Conservation (phyloP, 179 eudicot species). For the Actinidia polygama region DNA sequence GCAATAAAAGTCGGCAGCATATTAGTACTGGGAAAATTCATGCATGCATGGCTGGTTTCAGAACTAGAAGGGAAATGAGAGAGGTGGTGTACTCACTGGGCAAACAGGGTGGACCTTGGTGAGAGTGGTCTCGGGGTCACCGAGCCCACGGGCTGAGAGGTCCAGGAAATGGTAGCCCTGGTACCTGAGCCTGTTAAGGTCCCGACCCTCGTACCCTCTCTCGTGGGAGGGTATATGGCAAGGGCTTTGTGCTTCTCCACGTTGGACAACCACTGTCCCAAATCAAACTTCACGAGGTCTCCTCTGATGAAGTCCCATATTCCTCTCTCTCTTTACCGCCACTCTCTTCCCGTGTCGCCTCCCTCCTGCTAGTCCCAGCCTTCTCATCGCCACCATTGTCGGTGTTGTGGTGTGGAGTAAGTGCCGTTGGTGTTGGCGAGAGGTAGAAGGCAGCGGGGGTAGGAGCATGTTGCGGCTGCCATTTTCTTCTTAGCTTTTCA, state of each 20-base stretch:
- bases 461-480: slow-evolving; percentile 5
- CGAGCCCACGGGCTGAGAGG: slow-evolving; percentile 73
- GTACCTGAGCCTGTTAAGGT: slow-evolving; percentile 60
- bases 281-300: slow-evolving; percentile 71
- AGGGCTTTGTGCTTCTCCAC: slow-evolving; percentile 87
- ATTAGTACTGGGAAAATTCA: not conserved
- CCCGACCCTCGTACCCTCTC: slow-evolving; percentile 95
- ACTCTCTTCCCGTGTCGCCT: not conserved
- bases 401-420: not conserved
- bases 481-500: slow-evolving; percentile 4
- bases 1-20: slow-evolving; percentile 13
- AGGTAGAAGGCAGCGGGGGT: slow-evolving; percentile 16
- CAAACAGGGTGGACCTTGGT: slow-evolving; percentile 86
- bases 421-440: not conserved
- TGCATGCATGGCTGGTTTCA: not conserved
- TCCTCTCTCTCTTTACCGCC: slow-evolving; percentile 37
- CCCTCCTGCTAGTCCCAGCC: not conserved
- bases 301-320: slow-evolving; percentile 85
- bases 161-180: slow-evolving; percentile 81
- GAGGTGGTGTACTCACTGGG: slow-evolving; percentile 56
- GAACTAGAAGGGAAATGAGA: not conserved
- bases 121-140: slow-evolving; percentile 84
- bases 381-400: not conserved
- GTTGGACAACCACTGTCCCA: slow-evolving; percentile 78
- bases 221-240: slow-evolving; percentile 86